Evolutionary conservation across 116 monocot genomes (phyloP).

Genomic region (Phalaenopsis hybrid): DNA sequence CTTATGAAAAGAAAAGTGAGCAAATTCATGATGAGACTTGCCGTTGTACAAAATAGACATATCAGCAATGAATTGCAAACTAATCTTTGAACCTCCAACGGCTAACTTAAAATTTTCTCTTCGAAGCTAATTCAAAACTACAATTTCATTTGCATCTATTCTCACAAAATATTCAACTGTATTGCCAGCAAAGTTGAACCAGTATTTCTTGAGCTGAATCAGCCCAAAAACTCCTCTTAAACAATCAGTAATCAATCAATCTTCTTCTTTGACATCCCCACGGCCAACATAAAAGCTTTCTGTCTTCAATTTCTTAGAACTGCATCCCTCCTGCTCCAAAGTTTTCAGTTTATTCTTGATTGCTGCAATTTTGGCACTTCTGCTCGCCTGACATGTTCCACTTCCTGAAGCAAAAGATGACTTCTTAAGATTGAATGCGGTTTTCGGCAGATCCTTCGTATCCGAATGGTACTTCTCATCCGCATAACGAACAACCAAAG

Average conservation of each 20-base stretch:
- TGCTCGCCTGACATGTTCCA: constrained; percentile 27
- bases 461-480: constrained; percentile 51
- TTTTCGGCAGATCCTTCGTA: constrained; percentile 1
- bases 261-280: not conserved
- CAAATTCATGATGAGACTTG: too few relatives aligned
- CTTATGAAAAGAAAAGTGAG: too few relatives aligned
- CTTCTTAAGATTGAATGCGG: constrained; percentile 27
- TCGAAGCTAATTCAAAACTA: not conserved
- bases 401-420: constrained; percentile 12
- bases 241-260: too few relatives aligned
- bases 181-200: too few relatives aligned
- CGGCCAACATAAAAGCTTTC: not conserved
- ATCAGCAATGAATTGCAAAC: too few relatives aligned
- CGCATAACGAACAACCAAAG: constrained; percentile 73
- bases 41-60: too few relatives aligned
- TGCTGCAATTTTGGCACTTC: constrained; percentile 67
- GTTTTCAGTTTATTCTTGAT: constrained; percentile 79
- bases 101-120: not conserved
- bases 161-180: too few relatives aligned
- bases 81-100: not conserved
- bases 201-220: too few relatives aligned
- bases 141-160: too few relatives aligned
- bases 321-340: constrained; percentile 52
- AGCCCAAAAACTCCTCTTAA: too few relatives aligned
- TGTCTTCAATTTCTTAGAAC: constrained; percentile 43